phyloP scores from a whole-genome alignment of 495 filamentous ascomycete species.

The Daldinia decipiens region DNA sequence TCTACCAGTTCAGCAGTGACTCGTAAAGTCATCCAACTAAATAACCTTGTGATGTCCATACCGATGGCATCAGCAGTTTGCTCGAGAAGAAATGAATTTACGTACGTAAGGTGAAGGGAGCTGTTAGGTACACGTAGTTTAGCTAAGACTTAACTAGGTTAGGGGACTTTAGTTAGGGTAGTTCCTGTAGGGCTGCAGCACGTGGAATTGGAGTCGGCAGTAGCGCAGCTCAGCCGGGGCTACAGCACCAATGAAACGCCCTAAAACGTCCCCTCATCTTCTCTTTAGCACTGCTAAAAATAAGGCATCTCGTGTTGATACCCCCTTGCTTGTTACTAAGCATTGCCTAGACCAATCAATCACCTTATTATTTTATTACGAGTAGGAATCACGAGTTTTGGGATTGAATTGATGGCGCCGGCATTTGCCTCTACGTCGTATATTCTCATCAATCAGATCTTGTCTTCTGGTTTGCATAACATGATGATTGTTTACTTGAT shows the following conservation, averaged over 20 bases:
- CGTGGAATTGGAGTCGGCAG: slow-evolving; percentile 5
- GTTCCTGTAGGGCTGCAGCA: slow-evolving; percentile 38
- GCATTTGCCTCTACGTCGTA: not conserved
- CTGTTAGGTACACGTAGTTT: not conserved
- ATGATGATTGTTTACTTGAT: not conserved
- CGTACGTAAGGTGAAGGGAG: not conserved
- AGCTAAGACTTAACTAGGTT: not conserved
- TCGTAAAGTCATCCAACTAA: not conserved
- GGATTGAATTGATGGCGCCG: not conserved
- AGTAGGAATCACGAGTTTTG: slow-evolving; percentile 6
- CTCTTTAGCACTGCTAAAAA: slow-evolving; percentile 29
- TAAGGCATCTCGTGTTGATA: slow-evolving; percentile 14
- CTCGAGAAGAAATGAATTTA: not conserved
- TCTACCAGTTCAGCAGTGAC: not conserved
- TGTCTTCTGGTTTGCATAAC: not conserved
- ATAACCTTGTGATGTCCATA: not conserved
- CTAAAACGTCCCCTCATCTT: not conserved
- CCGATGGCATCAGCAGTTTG: not conserved
- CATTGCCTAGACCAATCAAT: not conserved
- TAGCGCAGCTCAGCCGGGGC: not conserved
- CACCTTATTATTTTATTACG: not conserved
- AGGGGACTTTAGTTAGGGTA: not conserved
- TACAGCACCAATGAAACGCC: slow-evolving; percentile 10
- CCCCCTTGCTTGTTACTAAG: not conserved
- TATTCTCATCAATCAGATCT: not conserved